Evolutionary conservation across 495 filamentous ascomycete species (phyloP), one percentile per base, ranked within the genome.

Genomic region (Terfezia boudieri): DNA sequence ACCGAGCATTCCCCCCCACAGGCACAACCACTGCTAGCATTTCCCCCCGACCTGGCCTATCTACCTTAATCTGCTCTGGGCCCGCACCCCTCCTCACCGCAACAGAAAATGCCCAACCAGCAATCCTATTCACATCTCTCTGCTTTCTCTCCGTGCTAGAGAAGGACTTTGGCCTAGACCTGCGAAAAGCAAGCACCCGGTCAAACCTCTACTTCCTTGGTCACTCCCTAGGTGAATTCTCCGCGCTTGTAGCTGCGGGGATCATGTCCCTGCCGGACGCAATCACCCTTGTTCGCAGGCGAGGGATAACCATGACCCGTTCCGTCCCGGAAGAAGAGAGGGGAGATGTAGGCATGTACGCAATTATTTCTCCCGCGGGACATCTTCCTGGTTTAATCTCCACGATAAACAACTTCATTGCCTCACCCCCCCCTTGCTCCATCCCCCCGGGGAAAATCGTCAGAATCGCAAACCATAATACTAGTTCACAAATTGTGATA

Each of bases 171-270:
- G 80, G 74, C 12, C 53, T 65, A 8, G 26, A 36, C 14, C 53
- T 52, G 8, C 38, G 51, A 4, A 4, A 20, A n/a, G 49, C 54
- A 12, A 57, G 62, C 11, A 14, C 22, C 16, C 26, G 26, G 26
- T 48, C 43, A 14, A n/a, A 14, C 43, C 83, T 94, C 64, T 76
- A 89, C 36, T 84, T 84, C 0, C 76, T 96, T 37, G 90, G 90
- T 5, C 90, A 96, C 68, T 92, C 85, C 2, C 71, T 98, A n/a
- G 90, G 90, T 23, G 90, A 96, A 62, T 96, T 94, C 61, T 82
- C 90, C 9, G 87, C 89, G 0, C 70, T 98, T 53, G 86, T 94
- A 2, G 81, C 84, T 0, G 82, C 78, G 20, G 83, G 82, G 2
- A 83, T 86, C 67, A 70, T 96, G 23, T 59, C 71, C 23, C 89